Evolutionary conservation across 352 stramenopile genomes (phyloP), one percentile per base, ranked within the genome.

Genomic region (Pythium monospermum): DNA sequence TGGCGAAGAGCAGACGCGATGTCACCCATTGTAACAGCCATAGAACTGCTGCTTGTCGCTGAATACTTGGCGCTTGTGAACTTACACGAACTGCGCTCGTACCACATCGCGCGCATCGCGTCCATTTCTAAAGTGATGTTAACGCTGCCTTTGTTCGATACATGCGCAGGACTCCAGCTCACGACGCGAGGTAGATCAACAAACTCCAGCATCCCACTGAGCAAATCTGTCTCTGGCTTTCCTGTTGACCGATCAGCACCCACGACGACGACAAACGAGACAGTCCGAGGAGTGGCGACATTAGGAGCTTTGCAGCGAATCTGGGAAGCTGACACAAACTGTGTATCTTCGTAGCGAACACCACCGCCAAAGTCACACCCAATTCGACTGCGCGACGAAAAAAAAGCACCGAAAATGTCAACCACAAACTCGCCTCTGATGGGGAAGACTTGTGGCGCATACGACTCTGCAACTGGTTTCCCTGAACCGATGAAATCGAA

Each of bases 371-470:
- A 66, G 13, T 55, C 46, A 45, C 59, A 66, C 1, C 11, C 28
- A 18, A 66, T 37, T 26, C 12, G 26, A 25, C 18, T 23, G 19
- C n/a, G 15, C 1, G 59, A 46, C 4, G 59, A 51, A 49, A 66
- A 61, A 19, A 31, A 42, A 13, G 32, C 35, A 5, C 59, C 59
- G 31, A 53, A 52, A 4, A 66, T 21, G 11, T 66, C 52, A n/a
- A 66, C 25, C 1, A 25, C 10, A n/a, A 37, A 54, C 21, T 23
- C 36, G 5, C 28, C 18, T 32, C 41, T 26, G 13, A 59, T 23
- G 15, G 48, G 51, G 26, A 66, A 61, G 21, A 66, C 30, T 46
- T 66, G 59, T 18, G 59, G 59, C 1, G 39, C 42, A 47, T 57
- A 66, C 15, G 51, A 15, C 5, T 58, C 46, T 6, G 38, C 59